Evolutionary conservation across 495 filamentous ascomycete genomes (phyloP).

Genomic region (Sphaerosporella brunnea): DNA sequence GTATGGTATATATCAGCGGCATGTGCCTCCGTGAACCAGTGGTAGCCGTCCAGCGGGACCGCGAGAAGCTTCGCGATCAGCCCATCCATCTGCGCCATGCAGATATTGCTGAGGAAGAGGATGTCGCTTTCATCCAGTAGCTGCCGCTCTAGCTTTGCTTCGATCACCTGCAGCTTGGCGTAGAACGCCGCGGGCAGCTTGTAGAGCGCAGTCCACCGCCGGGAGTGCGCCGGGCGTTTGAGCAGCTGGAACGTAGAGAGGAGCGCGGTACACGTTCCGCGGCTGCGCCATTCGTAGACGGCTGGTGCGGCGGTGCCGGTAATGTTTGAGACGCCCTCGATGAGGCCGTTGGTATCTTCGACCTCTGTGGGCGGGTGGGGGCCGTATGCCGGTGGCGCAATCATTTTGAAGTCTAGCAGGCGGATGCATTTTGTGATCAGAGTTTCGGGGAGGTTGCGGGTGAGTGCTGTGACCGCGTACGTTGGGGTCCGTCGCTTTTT

Average conservation of each 20-base stretch:
- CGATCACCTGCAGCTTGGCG: background rate
- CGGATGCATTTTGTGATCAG: too few species aligned
- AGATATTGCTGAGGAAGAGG: constrained; percentile 7
- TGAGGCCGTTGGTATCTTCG: background rate
- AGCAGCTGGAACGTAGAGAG: background rate
- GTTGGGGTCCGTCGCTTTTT: too few species aligned
- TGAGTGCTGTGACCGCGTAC: too few species aligned
- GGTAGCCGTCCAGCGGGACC: constrained; percentile 3
- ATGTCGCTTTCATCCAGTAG: background rate
- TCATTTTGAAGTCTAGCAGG: too few species aligned
- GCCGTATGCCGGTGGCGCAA: too few species aligned
- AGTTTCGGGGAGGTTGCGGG: too few species aligned
- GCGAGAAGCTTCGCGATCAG: constrained; percentile 6
- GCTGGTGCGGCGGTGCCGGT: constrained; percentile 5
- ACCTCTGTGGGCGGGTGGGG: too few species aligned
- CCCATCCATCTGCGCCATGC: background rate
- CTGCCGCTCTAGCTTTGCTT: background rate
- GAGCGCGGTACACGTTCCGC: background rate
- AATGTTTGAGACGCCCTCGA: constrained; percentile 1
- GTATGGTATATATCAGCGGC: background rate
- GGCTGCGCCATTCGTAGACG: background rate
- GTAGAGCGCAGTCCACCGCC: background rate
- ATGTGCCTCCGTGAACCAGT: background rate
- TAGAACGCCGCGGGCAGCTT: background rate
- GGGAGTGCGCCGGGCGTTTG: too few species aligned